Evolutionary conservation across 345 rosid species (phyloP).

Genomic region (Moricandia moricandioides): DNA sequence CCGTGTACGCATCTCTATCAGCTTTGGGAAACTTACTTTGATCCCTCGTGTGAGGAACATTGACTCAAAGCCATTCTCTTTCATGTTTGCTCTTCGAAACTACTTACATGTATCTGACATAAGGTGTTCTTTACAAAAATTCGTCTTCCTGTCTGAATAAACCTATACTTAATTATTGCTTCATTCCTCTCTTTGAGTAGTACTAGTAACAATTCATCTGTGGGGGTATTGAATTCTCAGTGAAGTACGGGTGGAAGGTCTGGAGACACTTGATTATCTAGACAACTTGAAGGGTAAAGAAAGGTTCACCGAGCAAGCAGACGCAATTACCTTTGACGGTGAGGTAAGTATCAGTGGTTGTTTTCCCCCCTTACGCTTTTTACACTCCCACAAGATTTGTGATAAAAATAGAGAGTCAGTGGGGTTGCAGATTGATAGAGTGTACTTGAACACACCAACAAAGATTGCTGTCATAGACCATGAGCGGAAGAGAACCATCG

Average conservation of each 20-base stretch:
- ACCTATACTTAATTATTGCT: not conserved
- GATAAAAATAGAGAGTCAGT: not conserved
- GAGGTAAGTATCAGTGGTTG: conserved; percentile 51
- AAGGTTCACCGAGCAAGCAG: conserved; percentile 94
- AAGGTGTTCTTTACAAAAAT: conserved; percentile 50
- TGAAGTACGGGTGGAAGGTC: conserved; percentile 95
- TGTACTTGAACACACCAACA: conserved; percentile 83
- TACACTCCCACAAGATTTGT: not conserved
- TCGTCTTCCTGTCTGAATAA: not conserved
- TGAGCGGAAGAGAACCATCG: conserved; percentile 90
- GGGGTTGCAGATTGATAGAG: conserved; percentile 61
- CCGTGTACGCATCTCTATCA: conserved; percentile 72
- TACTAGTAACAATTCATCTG: not conserved
- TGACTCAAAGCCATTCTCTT: conserved; percentile 76
- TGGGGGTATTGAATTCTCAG: conserved; percentile 53
- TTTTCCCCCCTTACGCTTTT: not conserved
- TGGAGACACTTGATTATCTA: conserved; percentile 95
- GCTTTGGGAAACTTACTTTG: conserved; percentile 78
- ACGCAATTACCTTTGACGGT: conserved; percentile 90
- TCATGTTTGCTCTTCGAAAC: conserved; percentile 68
- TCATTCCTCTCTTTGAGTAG: not conserved
- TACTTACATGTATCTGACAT: conserved; percentile 86
- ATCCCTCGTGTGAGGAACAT: conserved; percentile 93
- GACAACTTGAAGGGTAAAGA: conserved; percentile 66
- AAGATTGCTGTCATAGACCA: conserved; percentile 96